phyloP scores from a whole-genome alignment of 768 basidiomycete species.

The Cyathus striatus region DNA sequence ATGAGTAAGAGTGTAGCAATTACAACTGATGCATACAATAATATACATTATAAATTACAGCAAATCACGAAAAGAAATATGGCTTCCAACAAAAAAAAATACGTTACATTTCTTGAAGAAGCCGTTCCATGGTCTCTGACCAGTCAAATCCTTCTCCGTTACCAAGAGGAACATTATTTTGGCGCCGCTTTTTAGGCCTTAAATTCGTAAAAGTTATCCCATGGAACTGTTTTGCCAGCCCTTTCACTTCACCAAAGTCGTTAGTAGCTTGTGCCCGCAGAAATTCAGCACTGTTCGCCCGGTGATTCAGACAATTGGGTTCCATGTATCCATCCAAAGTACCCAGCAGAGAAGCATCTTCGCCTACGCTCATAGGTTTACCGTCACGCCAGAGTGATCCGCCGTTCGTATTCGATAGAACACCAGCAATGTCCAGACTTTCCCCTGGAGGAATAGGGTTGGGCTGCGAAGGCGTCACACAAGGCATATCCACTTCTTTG shows the following conservation, averaged over 20 bases:
- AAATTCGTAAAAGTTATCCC: conserved; percentile 32
- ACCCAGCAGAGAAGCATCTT: conserved; percentile 18
- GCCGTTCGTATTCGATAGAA: conserved; percentile 64
- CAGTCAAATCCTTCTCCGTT: conserved; percentile 39
- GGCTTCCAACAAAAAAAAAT: background rate
- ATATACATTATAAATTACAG: background rate
- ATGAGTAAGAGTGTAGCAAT: too few species aligned
- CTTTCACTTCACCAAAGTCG: conserved; percentile 67
- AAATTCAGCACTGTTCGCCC: conserved; percentile 59
- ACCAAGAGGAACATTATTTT: conserved; percentile 25
- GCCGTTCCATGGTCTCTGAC: conserved; percentile 31
- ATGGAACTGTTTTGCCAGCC: conserved; percentile 50
- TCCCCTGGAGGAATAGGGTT: conserved; percentile 82
- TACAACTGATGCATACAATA: too few species aligned
- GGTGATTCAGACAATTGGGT: conserved; percentile 62
- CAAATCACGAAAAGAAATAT: background rate
- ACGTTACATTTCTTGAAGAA: conserved; percentile 10
- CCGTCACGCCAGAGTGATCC: conserved; percentile 65
- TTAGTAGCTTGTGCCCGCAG: conserved; percentile 73
- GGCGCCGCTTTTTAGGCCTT: conserved; percentile 10
- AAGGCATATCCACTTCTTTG: conserved; percentile 96
- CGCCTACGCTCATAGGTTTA: conserved; percentile 40
- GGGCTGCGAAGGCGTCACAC: conserved; percentile 91
- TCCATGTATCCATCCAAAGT: conserved; percentile 43
- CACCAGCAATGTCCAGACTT: conserved; percentile 62